Base-by-base conservation (phyloP, 306 rosid genomes). In the Sechiopsis laciniata region DNA sequence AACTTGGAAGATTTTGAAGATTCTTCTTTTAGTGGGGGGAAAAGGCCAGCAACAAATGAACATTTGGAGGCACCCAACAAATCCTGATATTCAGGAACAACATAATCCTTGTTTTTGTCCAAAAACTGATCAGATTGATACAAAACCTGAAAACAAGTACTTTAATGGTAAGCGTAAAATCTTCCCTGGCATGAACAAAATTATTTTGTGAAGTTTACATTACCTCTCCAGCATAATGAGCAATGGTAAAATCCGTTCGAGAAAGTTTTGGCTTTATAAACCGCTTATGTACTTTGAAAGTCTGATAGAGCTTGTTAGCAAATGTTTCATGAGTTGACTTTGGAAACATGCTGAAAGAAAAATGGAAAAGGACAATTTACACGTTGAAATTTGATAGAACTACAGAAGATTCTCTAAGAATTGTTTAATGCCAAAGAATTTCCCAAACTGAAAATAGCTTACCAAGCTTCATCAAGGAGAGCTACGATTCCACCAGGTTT, bases 391-490 rank as follows among this genome's bases (percentile, higher is more conserved):
- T 65, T 77, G 51, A 52, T 51, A n/a, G 21, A 58, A 51, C 75
- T 56, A 69, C 56, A 74, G 74, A 71, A 22, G 5, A 32, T 32
- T 32, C 32, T 26, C 32, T 26, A 26, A 32, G 55, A 46, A 68
- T 46, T 21, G 57, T 46, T 17, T 45, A 26, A 32, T 32, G 20
- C 4, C 16, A 68, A 12, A 37, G n/a, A 58, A 46, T 69, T 61
- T 4, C 21, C 3, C 45, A 7, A 15, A 22, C 45, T 76, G 70
- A 79, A 42, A 63, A 76, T 62, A 74, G 55, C 74, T 85, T 89
- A 95, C 99, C 99, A 95, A 77, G 99, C 99, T 89, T 95, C 99
- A 61, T 95, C 99, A 68, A 95, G 99, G 74, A 95, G 97, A 84
- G 97, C 95, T 66, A 95, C 72, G 46, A 95, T 87, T 85, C 99